Evolutionary conservation across 306 rosid species (phyloP), one percentile per base, ranked within the genome.

Genomic region (Dryas alaskensis): DNA sequence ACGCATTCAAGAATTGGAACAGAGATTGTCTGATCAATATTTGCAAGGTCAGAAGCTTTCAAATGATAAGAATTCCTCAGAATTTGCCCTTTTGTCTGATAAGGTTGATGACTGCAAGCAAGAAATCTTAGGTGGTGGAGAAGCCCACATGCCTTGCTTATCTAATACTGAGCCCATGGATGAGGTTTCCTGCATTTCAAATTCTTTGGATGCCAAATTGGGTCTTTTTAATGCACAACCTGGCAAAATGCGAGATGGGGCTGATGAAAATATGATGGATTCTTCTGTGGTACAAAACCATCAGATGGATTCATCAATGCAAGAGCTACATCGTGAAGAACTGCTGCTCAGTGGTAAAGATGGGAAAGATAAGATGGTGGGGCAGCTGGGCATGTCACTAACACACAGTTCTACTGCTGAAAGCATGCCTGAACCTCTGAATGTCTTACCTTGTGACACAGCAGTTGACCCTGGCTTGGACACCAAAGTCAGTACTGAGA

Each of bases 351-450:
- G 81, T 66, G 83, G 83, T 76, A 87, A 86, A 86, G 86, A 89
- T 80, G 84, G 82, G 55, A 88, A 86, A 62, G 91, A 87, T 74
- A 94, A 88, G 84, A 66, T 86, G 61, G 75, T 73, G 1, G 93
- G 84, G 68, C 93, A 84, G 74, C 74, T 84, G 81, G 95, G 96
- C 72, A 84, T 90, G 88, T 90, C 96, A 49, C 79, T 95, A 78
- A 88, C 99, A 62, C 82, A 87, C 83, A 95, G 99, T 88, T 92
- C 99, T 44, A 90, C 98, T 67, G 99, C 98, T 65, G 99, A 95
- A 86, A 92, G 92, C 92, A 87, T 81, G 92, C 93, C 90, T 60
- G 84, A 69, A 57, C 86, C 87, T 6, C 88, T 60, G 69, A 86
- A 72, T 82, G 87, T 78, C 73, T 83, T 85, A 67, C 89, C 89